Conservation (phyloP, 1,284 basidiomycete genomes). For the Erythrobasidium hasegawianum region DNA sequence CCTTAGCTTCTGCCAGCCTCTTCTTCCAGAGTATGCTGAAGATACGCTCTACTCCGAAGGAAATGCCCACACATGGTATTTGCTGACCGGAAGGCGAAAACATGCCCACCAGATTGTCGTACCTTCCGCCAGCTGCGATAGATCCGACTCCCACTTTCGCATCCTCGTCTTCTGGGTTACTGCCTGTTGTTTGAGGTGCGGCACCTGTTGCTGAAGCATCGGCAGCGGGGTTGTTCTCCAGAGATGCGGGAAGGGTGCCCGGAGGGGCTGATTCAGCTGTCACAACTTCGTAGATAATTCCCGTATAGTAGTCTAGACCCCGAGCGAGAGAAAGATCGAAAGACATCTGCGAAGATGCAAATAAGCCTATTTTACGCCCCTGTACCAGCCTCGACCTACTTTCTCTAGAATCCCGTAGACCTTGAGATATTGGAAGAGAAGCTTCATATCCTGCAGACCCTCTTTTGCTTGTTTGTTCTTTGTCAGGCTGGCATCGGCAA, state of each 20-base stretch:
- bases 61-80: conserved; percentile 89
- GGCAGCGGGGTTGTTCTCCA: conserved; percentile 53
- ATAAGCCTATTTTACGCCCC: background rate
- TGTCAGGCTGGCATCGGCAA: conserved; percentile 63
- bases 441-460: conserved; percentile 84
- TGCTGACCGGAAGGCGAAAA: conserved; percentile 59
- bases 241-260: conserved; percentile 56
- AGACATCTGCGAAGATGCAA: conserved; percentile 61
- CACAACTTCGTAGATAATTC: conserved; percentile 96
- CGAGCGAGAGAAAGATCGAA: conserved; percentile 96
- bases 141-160: conserved; percentile 91
- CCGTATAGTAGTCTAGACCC: conserved; percentile 97
- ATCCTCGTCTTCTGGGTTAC: conserved; percentile 79
- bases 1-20: conserved; percentile 61
- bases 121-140: conserved; percentile 93
- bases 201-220: conserved; percentile 50
- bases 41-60: conserved; percentile 88
- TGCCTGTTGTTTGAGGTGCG: conserved; percentile 42
- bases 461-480: conserved; percentile 71
- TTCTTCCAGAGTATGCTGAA: conserved; percentile 88
- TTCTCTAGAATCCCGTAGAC: conserved; percentile 77
- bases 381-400: conserved; percentile 57
- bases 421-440: conserved; percentile 78
- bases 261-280: conserved; percentile 91
- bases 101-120: conserved; percentile 94